phyloP scores from a whole-genome alignment of 768 basidiomycete species.

The Asterophora parasitica region DNA sequence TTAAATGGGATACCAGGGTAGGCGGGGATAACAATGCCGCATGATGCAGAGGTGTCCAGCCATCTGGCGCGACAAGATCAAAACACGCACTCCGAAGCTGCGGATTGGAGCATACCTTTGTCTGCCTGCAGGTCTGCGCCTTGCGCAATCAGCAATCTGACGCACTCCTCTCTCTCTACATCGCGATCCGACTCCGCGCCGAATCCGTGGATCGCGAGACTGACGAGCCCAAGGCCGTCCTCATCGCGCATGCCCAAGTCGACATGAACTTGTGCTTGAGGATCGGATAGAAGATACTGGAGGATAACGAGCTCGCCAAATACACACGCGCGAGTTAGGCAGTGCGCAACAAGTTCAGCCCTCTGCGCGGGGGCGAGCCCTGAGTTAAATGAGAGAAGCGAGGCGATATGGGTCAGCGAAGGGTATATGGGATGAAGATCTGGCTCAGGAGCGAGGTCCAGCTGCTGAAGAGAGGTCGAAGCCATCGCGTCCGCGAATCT shows the following conservation, averaged over 20 bases:
- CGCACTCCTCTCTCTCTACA: conserved; percentile 88
- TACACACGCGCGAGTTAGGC: conserved; percentile 66
- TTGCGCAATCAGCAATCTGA: conserved; percentile 71
- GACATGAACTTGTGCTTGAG: conserved; percentile 57
- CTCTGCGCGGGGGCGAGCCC: conserved; percentile 68
- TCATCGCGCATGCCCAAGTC: conserved; percentile 76
- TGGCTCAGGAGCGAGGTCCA: conserved; percentile 69
- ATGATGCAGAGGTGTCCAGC: conserved; percentile 95
- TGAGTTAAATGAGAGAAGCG: conserved; percentile 60
- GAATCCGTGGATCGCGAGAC: conserved; percentile 75
- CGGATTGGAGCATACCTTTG: conserved; percentile 42
- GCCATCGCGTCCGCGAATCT: neutral
- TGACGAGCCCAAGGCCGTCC: conserved; percentile 79
- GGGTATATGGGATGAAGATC: conserved; percentile 81
- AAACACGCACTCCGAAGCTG: conserved; percentile 2
- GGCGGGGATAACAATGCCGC: conserved; percentile 86
- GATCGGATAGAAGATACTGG: conserved; percentile 66
- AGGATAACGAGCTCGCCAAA: conserved; percentile 74
- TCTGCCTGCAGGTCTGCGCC: conserved; percentile 70
- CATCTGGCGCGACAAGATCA: conserved; percentile 44
- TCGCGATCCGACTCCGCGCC: conserved; percentile 78
- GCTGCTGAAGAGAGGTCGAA: conserved; percentile 21
- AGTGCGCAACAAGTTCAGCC: conserved; percentile 67
- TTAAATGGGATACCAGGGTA: conserved; percentile 85
- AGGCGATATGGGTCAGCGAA: conserved; percentile 53